phyloP scores from a whole-genome alignment of 805 yeast species.

The Candida railenensis region DNA sequence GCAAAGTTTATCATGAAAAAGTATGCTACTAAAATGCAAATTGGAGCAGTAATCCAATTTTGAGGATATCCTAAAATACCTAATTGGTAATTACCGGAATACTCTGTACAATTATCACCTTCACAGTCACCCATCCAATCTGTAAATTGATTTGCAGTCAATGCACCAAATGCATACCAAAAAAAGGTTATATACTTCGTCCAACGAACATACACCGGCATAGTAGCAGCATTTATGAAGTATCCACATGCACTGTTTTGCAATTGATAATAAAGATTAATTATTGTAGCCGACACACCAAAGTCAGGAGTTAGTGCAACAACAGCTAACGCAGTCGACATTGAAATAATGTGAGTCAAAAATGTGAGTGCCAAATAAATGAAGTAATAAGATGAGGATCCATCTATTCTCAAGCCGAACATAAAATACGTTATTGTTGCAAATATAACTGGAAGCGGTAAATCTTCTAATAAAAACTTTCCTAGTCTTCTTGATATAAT shows the following conservation, averaged over 20 bases:
- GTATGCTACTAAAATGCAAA: constrained; percentile 60
- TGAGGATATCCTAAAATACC: constrained; percentile 57
- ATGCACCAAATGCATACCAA: constrained; percentile 77
- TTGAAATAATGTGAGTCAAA: constrained; percentile 55
- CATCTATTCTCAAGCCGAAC: constrained; percentile 59
- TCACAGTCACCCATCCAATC: constrained; percentile 61
- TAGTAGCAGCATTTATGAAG: constrained; percentile 65
- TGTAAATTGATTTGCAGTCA: constrained; percentile 63
- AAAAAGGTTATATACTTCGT: constrained; percentile 70
- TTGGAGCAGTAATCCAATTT: constrained; percentile 67
- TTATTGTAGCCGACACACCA: constrained; percentile 57
- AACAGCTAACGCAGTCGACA: constrained; percentile 51
- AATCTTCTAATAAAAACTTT: constrained; percentile 66
- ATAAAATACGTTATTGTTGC: constrained; percentile 68
- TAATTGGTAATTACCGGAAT: constrained; percentile 55
- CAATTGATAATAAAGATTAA: constrained; percentile 64
- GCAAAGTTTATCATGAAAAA: constrained; percentile 50
- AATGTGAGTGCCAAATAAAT: constrained; percentile 59
- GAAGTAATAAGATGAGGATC: constrained; percentile 48
- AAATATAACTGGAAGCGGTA: constrained; percentile 59
- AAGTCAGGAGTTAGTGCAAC: constrained; percentile 63
- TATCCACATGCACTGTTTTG: constrained; percentile 81
- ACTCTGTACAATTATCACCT: constrained; percentile 34
- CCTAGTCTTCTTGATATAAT: constrained; percentile 64
- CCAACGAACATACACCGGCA: constrained; percentile 90